These are phyloP conservation scores for Myriosclerotinia curreyana DNA, from an alignment of 2,329 filamentous ascomycete genomes.

Conservation along the genomic window DNA sequence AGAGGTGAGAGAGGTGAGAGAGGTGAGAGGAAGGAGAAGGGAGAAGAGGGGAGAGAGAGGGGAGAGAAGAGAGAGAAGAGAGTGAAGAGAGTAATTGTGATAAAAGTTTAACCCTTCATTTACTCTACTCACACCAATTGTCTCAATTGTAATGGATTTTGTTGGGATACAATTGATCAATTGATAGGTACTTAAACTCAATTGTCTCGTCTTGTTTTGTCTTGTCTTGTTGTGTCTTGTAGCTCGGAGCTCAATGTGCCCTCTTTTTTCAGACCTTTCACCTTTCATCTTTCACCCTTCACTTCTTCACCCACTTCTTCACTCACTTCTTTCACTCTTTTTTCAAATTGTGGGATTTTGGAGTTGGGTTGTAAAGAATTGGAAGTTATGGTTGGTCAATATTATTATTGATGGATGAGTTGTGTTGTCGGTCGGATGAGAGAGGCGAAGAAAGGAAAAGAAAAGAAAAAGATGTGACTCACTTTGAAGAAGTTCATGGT, in stretches of 20 bases:
- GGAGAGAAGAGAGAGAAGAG: no score
- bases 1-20: no score
- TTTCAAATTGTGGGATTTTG: constrained; percentile 1
- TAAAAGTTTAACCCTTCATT: constrained; percentile 8
- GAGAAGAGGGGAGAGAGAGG: no score
- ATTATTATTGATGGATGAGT: no score
- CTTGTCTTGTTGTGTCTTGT: no score
- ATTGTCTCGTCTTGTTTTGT: no score
- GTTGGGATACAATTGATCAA: constrained; percentile 11
- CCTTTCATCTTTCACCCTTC: no score
- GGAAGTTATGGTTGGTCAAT: constrained; percentile 18
- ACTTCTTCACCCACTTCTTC: no score
- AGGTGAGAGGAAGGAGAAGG: no score
- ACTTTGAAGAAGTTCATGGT: constrained; percentile 9
- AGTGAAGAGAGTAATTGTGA: not conserved
- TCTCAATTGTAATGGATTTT: constrained; percentile 11
- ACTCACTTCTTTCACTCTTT: not conserved
- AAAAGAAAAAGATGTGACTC: constrained; percentile 19
- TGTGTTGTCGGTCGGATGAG: constrained; percentile 19
- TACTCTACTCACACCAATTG: constrained; percentile 9
- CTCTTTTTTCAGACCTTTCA: no score
- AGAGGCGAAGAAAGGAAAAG: constrained; percentile 11
- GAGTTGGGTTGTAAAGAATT: constrained; percentile 17
- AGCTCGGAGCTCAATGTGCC: not conserved
- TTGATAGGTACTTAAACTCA: constrained; percentile 5